These are phyloP conservation scores for Balakata baccata DNA, from an alignment of 345 rosid genomes.

Conservation along the genomic window DNA sequence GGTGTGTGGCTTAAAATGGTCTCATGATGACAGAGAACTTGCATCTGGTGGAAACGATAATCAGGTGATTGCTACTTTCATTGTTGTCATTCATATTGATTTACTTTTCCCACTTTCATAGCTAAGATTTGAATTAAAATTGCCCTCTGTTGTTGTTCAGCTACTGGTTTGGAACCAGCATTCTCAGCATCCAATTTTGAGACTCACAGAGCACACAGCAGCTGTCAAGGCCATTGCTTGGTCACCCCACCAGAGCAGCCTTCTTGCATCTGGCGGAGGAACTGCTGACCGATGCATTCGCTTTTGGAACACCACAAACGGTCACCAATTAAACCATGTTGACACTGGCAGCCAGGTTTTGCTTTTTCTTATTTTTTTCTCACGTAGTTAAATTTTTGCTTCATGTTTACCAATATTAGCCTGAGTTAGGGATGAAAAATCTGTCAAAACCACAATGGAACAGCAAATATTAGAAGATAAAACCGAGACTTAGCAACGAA, in stretches of 20 bases:
- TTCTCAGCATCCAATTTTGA: slow-evolving; percentile 72
- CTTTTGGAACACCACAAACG: slow-evolving; percentile 90
- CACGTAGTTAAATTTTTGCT: not conserved
- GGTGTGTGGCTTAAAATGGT: slow-evolving; percentile 96
- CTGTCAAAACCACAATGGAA: too few relatives aligned
- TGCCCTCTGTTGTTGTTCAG: slow-evolving; percentile 33
- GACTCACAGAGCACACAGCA: slow-evolving; percentile 91
- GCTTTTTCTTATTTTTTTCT: not conserved
- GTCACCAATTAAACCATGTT: slow-evolving; percentile 73
- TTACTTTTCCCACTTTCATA: not conserved
- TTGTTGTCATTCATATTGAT: too few relatives aligned
- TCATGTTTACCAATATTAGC: not conserved
- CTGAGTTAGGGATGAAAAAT: too few relatives aligned
- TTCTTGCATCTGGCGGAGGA: slow-evolving; percentile 98
- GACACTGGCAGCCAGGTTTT: slow-evolving; percentile 94
- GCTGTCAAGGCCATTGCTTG: slow-evolving; percentile 97
- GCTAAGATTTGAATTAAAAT: not conserved
- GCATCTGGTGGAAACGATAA: slow-evolving; percentile 99
- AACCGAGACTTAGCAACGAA: too few relatives aligned
- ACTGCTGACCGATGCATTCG: slow-evolving; percentile 95
- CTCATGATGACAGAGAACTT: slow-evolving; percentile 93
- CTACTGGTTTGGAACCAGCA: slow-evolving; percentile 95
- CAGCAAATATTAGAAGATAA: too few relatives aligned
- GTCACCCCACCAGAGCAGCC: slow-evolving; percentile 94
- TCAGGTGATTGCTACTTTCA: slow-evolving; percentile 47